These are phyloP conservation scores for Daedalea quercina DNA, from an alignment of 768 basidiomycete genomes.

Conservation along the genomic window DNA sequence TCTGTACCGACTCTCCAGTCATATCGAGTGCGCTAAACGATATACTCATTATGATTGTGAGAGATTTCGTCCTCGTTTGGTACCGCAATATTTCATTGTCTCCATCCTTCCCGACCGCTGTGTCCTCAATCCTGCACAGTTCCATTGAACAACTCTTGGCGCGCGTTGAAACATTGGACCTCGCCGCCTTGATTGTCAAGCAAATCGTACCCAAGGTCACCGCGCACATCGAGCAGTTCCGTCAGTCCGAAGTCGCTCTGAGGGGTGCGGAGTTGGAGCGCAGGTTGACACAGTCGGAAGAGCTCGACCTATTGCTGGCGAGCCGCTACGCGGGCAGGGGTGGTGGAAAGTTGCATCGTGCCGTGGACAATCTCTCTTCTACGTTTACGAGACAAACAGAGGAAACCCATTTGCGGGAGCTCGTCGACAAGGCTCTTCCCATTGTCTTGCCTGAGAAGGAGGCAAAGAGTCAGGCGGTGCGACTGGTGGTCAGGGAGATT, in stretches of 20 bases:
- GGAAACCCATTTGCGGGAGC: conserved; percentile 71
- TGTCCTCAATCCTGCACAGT: conserved; percentile 68
- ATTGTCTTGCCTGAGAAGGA: conserved; percentile 74
- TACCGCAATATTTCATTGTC: conserved; percentile 83
- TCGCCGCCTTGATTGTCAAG: conserved; percentile 71
- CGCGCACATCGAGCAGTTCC: conserved; percentile 83
- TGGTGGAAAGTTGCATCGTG: conserved; percentile 66
- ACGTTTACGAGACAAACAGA: conserved; percentile 87
- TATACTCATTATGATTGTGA: conserved; percentile 71
- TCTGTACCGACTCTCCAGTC: conserved; percentile 57
- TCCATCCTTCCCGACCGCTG: conserved; percentile 81
- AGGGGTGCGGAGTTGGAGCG: conserved; percentile 80
- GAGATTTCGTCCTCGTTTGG: conserved; percentile 89
- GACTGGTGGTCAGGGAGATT: conserved; percentile 74
- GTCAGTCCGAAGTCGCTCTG: conserved; percentile 80
- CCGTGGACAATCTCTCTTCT: conserved; percentile 83
- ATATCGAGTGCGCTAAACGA: conserved; percentile 73
- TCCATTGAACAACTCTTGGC: conserved; percentile 52
- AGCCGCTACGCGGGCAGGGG: conserved; percentile 70
- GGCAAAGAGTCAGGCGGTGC: conserved; percentile 59
- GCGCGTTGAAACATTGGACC: conserved; percentile 55
- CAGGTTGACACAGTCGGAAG: conserved; percentile 82
- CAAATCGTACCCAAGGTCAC: conserved; percentile 87
- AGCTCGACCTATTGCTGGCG: conserved; percentile 81
- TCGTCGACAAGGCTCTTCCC: conserved; percentile 69